Evolutionary conservation across 140 eudicot genomes (phyloP), one percentile per base, ranked within the genome.

Genomic region (Erigeron philadelphicus): DNA sequence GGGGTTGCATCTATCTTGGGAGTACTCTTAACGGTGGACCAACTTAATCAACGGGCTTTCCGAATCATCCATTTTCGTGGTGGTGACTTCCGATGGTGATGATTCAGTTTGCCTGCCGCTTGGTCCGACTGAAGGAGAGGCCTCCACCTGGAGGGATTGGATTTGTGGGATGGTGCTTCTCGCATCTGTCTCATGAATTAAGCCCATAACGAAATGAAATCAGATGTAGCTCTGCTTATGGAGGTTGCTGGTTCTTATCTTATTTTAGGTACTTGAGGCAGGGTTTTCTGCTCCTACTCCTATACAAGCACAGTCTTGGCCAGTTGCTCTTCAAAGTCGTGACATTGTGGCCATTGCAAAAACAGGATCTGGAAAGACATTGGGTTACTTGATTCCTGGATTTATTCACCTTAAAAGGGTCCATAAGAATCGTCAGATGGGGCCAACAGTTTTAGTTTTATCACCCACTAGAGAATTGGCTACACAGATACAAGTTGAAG

Each of bases 261-360:
- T 79, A 76, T 80, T 84, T 72, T 95, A 93, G 98, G 92, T 84
- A 72, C 87, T 66, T 18, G 83, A 76, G 70, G 98, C 97, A 78
- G 99, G 99, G 68, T 93, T 93, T 77, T 70, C 94, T 62, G 83
- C 90, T 76, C 97, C 99, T 11, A 86, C 97, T 48, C 99, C 99
- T 5, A 93, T 93, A 49, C 99, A 93, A 88, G 99, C 99, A 15
- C 99, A 93, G 21, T 93, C 99, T 15, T 93, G 99, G 99, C 97
- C 99, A 9, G 85, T 93, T 81, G 96, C 96, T 64, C 82, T 93
- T 62, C 93, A 93, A 82, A 85, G 82, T 38, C 94, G 94, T 43
- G 99, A 93, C 72, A 93, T 93, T 54, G 99, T 93, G 58, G 99
- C 99, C 11, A 78, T 93, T 85, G 99, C 99, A 48, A 93, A 93